phyloP scores from a whole-genome alignment of 495 filamentous ascomycete species.

The Evernia prunastri region DNA sequence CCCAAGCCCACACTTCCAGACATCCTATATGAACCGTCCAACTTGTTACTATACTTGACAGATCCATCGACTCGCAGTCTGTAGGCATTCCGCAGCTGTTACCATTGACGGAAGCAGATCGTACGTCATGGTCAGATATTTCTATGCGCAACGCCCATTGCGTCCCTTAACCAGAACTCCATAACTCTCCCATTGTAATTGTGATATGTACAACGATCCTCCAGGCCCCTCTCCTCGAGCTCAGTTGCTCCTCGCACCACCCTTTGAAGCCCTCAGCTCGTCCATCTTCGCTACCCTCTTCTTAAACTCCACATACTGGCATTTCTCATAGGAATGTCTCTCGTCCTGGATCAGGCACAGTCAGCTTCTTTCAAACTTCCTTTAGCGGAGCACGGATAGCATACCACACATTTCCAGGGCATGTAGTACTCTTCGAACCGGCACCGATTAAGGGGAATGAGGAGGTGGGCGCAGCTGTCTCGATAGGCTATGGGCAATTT shows the following conservation, averaged over 20 bases:
- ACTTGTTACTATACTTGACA: not conserved
- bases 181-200: not conserved
- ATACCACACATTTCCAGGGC: conserved; percentile 96
- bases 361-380: conserved; percentile 3
- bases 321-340: conserved; percentile 96
- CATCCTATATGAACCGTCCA: not conserved
- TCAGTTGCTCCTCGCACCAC: conserved; percentile 82
- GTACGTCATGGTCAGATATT: not conserved
- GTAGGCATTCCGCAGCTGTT: not conserved
- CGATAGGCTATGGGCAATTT: conserved; percentile 83
- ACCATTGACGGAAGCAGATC: not conserved
- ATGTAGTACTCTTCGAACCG: conserved; percentile 87
- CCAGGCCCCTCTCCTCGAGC: not conserved
- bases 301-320: conserved; percentile 98
- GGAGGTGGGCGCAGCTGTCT: conserved; percentile 86
- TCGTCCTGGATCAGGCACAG: conserved; percentile 56
- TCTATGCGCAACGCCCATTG: not conserved
- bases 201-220: conserved; percentile 4
- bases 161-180: not conserved
- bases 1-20: too few species aligned
- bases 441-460: conserved; percentile 93
- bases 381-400: conserved; percentile 25
- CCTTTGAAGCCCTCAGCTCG: conserved; percentile 83
- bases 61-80: not conserved
- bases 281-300: conserved; percentile 98